Evolutionary conservation across 2,329 filamentous ascomycete species (phyloP).

Genomic region (Pseudodiploospora longispora): DNA sequence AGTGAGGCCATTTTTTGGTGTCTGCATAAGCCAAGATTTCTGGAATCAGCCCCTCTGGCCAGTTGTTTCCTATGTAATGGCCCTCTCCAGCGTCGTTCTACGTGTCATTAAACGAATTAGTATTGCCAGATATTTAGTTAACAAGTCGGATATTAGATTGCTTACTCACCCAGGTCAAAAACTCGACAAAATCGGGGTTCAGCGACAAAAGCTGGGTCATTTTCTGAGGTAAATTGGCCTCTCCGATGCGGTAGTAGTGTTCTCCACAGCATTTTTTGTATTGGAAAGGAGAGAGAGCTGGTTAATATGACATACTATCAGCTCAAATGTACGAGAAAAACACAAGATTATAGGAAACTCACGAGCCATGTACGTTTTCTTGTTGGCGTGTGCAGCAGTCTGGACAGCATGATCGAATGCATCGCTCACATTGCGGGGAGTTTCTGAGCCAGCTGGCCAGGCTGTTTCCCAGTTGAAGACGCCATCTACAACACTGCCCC

Average conservation of each 20-base stretch:
- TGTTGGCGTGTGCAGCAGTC: constrained; percentile 2
- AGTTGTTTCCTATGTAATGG: constrained; percentile 13
- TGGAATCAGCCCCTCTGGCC: constrained; percentile 5
- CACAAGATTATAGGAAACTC: neutral
- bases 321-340: neutral
- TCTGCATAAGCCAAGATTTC: constrained; percentile 9
- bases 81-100: constrained; percentile 15
- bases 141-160: neutral
- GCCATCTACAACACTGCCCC: constrained; percentile 9
- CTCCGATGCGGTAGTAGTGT: constrained; percentile 9
- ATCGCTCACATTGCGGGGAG: constrained; percentile 7
- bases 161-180: constrained; percentile 7
- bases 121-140: too few species aligned
- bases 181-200: constrained; percentile 7
- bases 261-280: constrained; percentile 9
- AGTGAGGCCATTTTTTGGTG: constrained; percentile 6
- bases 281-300: constrained; percentile 9
- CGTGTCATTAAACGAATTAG: neutral
- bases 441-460: constrained; percentile 6
- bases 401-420: constrained; percentile 1
- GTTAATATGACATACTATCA: neutral
- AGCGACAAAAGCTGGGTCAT: constrained; percentile 8
- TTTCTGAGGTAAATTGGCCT: constrained; percentile 9
- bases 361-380: constrained; percentile 8
- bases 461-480: constrained; percentile 11